Evolutionary conservation across 768 basidiomycete species (phyloP), one percentile per base, ranked within the genome.

Genomic region (Mrakia hoshinonis): DNA sequence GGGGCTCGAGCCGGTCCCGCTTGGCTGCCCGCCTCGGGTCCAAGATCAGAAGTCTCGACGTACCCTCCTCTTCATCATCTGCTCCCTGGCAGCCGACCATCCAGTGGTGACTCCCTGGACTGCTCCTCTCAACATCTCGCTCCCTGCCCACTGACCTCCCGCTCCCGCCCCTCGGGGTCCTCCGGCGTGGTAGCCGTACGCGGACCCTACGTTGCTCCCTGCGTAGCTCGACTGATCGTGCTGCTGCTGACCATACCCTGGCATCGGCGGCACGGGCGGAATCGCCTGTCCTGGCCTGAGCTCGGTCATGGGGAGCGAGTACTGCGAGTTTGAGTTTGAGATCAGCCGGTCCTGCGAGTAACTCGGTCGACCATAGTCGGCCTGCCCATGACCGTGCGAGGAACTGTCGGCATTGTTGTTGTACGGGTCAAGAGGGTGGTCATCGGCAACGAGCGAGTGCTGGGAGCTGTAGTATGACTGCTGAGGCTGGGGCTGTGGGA

Each of bases 11-110:
- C 38, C n/a, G 38, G 34, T 63, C 31, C 6, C 24, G 36, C n/a
- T 24, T 24, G 38, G 36, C 1, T 38, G 12, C 22, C 22, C 9
- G n/a, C 22, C 61, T 10, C n/a, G 18, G n/a, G 10, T 22, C 11
- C 49, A 3, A 7, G 13, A 43, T 36, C 18, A n/a, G n/a, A n/a
- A n/a, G n/a, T 46, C 3, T 3, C 36, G 38, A 38, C 29, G n/a
- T 22, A 18, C n/a, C 29, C 65, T 49, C 26, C 65, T 29, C 65
- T 51, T 66, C 65, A 66, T 66, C 48, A 66, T 26, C 26, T 52
- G 49, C 31, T 66, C 65, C 49, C 47, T 66, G 5, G 65, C 65
- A 18, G 34, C 12, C 7, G 29, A 47, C 65, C 65, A 66, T 1
- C 63, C 39, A 24, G 36, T n/a, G 20, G 34, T n/a, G n/a, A n/a